Percentiles rank a stretch among this genome's conserved stretches.
Evolutionary conservation across 2,329 filamentous ascomycete genomes (phyloP).

Genomic region (Diaporthe eres): DNA sequence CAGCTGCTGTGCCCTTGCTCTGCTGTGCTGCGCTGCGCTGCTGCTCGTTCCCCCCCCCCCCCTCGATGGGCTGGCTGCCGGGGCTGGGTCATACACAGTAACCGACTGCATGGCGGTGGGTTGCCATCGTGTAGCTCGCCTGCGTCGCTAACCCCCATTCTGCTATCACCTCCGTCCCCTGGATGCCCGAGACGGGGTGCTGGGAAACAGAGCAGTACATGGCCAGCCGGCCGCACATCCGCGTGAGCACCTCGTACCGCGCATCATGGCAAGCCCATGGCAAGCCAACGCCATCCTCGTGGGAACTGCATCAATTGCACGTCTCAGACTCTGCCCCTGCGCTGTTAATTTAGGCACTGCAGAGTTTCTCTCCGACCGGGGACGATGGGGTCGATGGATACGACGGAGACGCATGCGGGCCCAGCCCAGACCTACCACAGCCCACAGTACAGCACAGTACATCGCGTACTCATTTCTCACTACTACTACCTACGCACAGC

Average conservation of each 20-base stretch:
- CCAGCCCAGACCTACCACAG: constrained; percentile 22
- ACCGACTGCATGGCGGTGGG: constrained; percentile 18
- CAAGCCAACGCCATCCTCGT: constrained; percentile 16
- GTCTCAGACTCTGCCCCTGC: constrained; percentile 34
- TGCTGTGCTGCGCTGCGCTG: constrained; percentile 1
- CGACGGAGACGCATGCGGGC: constrained; percentile 30
- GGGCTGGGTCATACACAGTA: not conserved
- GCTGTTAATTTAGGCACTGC: constrained; percentile 32
- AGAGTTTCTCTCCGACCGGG: constrained; percentile 33
- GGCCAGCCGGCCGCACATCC: constrained; percentile 12
- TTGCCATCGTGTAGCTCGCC: constrained; percentile 34
- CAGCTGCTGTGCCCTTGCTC: not conserved
- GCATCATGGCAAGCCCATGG: not conserved
- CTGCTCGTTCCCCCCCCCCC: not conserved
- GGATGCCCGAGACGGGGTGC: constrained; percentile 9
- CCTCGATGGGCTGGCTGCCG: not conserved
- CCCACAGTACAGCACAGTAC: constrained; percentile 31
- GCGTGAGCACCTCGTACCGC: constrained; percentile 15
- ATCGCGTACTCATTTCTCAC: constrained; percentile 7
- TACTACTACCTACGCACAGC: constrained; percentile 3
- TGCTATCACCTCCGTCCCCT: constrained; percentile 34
- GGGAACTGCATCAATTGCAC: constrained; percentile 30
- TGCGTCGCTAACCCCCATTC: constrained; percentile 34
- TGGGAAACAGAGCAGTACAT: constrained; percentile 12
- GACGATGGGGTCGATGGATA: constrained; percentile 29